Conservation (phyloP, 768 basidiomycete genomes). For the Bullera alba region DNA sequence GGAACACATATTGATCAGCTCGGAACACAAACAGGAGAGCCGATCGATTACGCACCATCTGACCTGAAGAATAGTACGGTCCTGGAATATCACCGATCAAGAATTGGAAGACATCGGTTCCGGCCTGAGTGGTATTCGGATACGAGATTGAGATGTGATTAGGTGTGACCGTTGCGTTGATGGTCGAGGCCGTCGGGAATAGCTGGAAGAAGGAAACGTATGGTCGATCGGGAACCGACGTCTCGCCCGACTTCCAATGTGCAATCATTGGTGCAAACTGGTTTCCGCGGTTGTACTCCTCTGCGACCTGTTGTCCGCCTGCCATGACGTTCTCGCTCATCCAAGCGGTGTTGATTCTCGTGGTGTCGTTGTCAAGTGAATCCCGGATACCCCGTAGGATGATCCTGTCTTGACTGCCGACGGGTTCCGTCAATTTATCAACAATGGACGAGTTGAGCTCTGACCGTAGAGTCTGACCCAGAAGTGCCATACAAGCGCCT, state of each 20-base stretch:
- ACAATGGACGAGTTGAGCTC: neutral
- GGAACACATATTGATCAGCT: neutral
- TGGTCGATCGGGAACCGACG: constrained; percentile 1
- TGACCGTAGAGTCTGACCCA: constrained; percentile 7
- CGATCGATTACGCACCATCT: constrained; percentile 2
- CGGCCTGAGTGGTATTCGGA: constrained; percentile 4
- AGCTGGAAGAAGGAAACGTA: constrained; percentile 10
- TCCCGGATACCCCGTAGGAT: constrained; percentile 3
- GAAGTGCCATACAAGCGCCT: constrained; percentile 1
- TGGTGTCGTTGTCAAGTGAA: constrained; percentile 10
- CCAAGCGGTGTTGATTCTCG: constrained; percentile 7
- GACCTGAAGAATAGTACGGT: constrained; percentile 3
- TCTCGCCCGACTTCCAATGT: constrained; percentile 9
- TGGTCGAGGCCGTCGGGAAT: constrained; percentile 2
- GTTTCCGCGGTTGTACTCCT: neutral
- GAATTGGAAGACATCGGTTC: constrained; percentile 4
- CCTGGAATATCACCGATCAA: constrained; percentile 9
- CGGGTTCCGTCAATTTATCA: neutral
- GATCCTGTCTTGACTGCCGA: neutral
- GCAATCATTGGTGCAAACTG: constrained; percentile 9
- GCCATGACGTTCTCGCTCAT: constrained; percentile 6
- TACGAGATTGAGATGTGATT: constrained; percentile 3
- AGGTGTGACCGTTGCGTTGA: constrained; percentile 8
- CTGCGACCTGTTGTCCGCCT: constrained; percentile 7
- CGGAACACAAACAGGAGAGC: neutral